A percentile compares a stretch with the other conserved stretches of the same genome.
These are phyloP conservation scores for Pyrus bretschneideri DNA, from an alignment of 306 rosid genomes.

Conservation along the genomic window DNA sequence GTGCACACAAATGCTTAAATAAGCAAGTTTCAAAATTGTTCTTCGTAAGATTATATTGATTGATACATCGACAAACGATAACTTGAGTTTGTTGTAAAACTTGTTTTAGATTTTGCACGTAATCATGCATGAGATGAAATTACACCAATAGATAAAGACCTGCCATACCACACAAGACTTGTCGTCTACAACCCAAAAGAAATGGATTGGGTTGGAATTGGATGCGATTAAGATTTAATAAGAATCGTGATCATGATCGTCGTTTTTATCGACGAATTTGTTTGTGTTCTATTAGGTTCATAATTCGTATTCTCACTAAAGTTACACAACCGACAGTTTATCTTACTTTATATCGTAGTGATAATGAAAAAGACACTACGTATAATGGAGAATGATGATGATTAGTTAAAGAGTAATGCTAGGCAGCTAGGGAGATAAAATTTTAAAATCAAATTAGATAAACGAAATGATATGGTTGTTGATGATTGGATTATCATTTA, in stretches of 20 bases:
- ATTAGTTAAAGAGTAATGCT: too few relatives aligned
- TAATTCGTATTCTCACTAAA: neutral
- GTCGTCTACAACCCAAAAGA: neutral
- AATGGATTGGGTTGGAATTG: neutral
- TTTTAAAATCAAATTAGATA: too few relatives aligned
- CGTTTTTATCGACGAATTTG: neutral
- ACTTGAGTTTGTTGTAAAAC: neutral
- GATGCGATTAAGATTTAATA: neutral
- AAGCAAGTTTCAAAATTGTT: neutral
- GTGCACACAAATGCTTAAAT: neutral
- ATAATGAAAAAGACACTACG: too few relatives aligned
- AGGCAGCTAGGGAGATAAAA: too few relatives aligned
- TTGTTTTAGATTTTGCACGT: neutral
- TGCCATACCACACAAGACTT: neutral
- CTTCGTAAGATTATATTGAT: neutral
- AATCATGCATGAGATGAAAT: neutral
- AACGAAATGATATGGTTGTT: too few relatives aligned
- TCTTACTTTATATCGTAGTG: too few relatives aligned
- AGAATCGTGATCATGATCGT: neutral
- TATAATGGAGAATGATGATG: too few relatives aligned
- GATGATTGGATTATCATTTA: too few relatives aligned
- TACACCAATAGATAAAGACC: neutral
- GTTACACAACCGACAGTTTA: neutral
- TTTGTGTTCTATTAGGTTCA: neutral
- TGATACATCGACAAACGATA: neutral